Evolutionary conservation across 331 rosid genomes (phyloP).

Genomic region (Dryas integrifolia): DNA sequence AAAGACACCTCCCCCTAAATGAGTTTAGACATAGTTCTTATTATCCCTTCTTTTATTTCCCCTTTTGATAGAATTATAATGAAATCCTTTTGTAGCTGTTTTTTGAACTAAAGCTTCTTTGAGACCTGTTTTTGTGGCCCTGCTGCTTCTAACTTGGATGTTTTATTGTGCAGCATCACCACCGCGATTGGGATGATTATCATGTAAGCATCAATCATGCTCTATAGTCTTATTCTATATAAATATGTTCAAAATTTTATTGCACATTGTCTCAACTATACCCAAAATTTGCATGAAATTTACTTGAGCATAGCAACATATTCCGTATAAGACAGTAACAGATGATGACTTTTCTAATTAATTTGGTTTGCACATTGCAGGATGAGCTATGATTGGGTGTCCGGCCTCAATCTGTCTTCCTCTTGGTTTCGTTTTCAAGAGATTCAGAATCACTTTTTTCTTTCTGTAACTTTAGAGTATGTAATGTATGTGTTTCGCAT

Average conservation of each 20-base stretch:
- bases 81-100: not conserved
- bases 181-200: slow-evolving; percentile 54
- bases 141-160: slow-evolving; percentile 6
- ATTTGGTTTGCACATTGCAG: slow-evolving; percentile 43
- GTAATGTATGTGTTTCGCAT: not conserved
- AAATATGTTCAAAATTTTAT: not conserved
- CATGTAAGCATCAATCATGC: slow-evolving; percentile 54
- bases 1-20: not conserved
- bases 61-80: not conserved
- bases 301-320: too few species aligned
- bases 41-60: not conserved
- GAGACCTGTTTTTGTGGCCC: not conserved
- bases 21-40: not conserved
- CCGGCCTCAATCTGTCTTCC: not conserved
- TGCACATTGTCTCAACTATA: not conserved
- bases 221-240: not conserved
- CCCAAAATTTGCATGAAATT: too few species aligned
- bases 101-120: not conserved
- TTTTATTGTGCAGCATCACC: slow-evolving; percentile 47
- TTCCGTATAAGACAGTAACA: too few species aligned
- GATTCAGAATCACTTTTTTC: not conserved
- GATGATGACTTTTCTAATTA: not conserved
- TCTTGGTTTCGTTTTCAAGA: not conserved
- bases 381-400: slow-evolving; percentile 64
- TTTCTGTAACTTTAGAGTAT: not conserved